Percentiles rank a stretch among this genome's conserved stretches.
Evolutionary conservation across 73 alveolate genomes (phyloP).

Genomic region (Paramecium biaurelia): DNA sequence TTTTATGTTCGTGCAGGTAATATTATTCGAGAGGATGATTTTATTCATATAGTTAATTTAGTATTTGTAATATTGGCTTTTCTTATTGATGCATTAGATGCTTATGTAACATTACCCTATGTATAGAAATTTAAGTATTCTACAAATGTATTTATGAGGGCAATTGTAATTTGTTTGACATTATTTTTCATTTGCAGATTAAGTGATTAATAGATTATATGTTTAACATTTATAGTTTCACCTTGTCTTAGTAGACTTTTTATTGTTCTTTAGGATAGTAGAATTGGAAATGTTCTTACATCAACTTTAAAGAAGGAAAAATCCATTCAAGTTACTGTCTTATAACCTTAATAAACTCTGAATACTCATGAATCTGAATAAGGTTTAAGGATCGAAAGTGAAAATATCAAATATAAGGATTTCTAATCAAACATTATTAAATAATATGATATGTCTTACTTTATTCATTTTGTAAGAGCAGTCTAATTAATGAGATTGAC

Average conservation of each 20-base stretch:
- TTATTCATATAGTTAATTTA: background rate
- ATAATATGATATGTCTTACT: background rate
- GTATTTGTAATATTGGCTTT: slow-evolving; percentile 7
- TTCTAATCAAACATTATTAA: background rate
- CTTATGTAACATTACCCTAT: background rate
- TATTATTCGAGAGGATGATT: background rate
- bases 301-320: slow-evolving; percentile 13
- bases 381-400: background rate
- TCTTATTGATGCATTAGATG: background rate
- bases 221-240: background rate
- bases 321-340: background rate
- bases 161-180: background rate
- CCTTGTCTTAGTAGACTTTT: background rate
- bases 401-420: slow-evolving; percentile 4
- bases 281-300: background rate
- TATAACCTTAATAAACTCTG: background rate
- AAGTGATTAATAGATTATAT: background rate
- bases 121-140: background rate
- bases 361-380: background rate
- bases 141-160: background rate
- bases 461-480: slow-evolving; percentile 19
- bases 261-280: background rate
- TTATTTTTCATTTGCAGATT: background rate
- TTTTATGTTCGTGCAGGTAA: background rate
- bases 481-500: background rate